Base-by-base conservation (phyloP, 1,284 basidiomycete genomes). In the Bothia castanella region DNA sequence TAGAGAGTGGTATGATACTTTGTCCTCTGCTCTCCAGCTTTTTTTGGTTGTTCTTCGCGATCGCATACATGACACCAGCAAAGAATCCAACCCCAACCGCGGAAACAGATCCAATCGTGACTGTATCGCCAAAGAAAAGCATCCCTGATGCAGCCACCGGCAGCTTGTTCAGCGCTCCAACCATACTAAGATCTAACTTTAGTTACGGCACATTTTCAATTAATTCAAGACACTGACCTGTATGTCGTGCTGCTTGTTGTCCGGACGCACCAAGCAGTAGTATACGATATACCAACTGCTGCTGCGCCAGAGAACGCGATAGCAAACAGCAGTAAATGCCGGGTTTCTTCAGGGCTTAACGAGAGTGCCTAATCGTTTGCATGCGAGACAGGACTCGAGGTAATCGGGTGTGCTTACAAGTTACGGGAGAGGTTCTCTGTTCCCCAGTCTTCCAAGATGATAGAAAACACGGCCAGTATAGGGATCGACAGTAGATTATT, bases 211-310 rank as follows among this genome's bases (percentile, higher is more conserved):
- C 41, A 37, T 44, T 29, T 9, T 38, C 17, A 16, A 21, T 19
- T 5, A 44, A 46, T 34, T 20, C 39, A 23, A 31, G 20, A 19
- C 32, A 59, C 75, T 47, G 52, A 86, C 85, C 89, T 94, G 72
- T 98, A 99, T 9, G 97, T 99, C 38, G 97, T 99, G 59, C 94
- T 97, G 56, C 91, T 94, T 25, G 96, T 98, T 23, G 87, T 87
- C 41, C 97, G 86, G 38, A 99, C 87, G 69, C 97, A 99, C 97
- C 97, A 99, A 11, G 97, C 97, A 13, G 97, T 99, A 7, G 93
- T 95, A 71, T 96, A 99, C 29, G 93, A 96, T 64, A 99, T 99
- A 48, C 93, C 91, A 29, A 97, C 96, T 11, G 97, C 97, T 9
- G 92, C 95, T 1, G 93, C 92, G 13, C 97, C 97, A 20, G 95